Conservation (phyloP, 352 stramenopile genomes). For the Thalassiosira hispida region DNA sequence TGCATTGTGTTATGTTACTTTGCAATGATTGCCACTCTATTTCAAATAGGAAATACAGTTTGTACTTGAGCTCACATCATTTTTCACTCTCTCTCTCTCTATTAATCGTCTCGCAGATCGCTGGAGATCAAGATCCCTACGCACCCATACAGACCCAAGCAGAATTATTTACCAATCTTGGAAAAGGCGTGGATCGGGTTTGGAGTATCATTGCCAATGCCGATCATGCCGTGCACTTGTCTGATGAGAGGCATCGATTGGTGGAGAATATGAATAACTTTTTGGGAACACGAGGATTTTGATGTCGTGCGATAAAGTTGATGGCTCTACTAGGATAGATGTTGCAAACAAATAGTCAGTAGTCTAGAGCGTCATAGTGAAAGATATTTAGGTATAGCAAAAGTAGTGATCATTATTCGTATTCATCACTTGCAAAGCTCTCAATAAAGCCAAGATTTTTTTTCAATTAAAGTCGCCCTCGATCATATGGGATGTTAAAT, state of each 20-base stretch:
- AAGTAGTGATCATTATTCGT: too few species aligned
- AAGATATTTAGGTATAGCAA: too few species aligned
- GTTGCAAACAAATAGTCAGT: too few species aligned
- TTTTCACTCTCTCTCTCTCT: not conserved
- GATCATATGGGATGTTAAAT: too few species aligned
- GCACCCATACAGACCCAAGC: slow-evolving; percentile 69
- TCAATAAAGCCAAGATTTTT: too few species aligned
- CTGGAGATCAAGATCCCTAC: slow-evolving; percentile 81
- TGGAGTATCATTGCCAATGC: slow-evolving; percentile 79
- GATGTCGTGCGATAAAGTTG: too few species aligned
- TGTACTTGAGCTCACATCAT: not conserved
- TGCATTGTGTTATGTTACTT: not conserved
- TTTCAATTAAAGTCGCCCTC: too few species aligned
- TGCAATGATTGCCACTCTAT: not conserved
- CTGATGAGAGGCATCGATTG: slow-evolving; percentile 48
- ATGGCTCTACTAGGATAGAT: too few species aligned
- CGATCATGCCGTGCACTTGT: slow-evolving; percentile 81
- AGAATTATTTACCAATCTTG: slow-evolving; percentile 77
- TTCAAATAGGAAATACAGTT: too few species aligned
- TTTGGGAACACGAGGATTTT: slow-evolving; percentile 19
- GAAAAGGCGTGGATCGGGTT: slow-evolving; percentile 63
- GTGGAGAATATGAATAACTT: slow-evolving; percentile 42
- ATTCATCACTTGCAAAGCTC: too few species aligned
- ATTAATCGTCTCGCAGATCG: slow-evolving; percentile 26
- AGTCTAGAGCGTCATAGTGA: too few species aligned